Evolutionary conservation across 1,139 yeast genomes (phyloP).

Genomic region (Trichomonascaceae sp.): DNA sequence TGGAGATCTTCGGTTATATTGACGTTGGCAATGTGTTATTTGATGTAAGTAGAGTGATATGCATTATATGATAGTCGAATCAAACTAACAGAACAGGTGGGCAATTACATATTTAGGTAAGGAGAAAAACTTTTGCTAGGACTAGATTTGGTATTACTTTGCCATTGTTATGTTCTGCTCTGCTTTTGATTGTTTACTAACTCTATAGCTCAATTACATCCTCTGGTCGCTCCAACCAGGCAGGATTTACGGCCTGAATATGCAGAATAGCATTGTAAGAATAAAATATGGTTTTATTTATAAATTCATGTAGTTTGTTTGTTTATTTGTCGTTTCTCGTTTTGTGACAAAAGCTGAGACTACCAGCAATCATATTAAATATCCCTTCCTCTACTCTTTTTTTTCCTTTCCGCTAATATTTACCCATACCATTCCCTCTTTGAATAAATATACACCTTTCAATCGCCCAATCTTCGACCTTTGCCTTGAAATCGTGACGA

Average conservation of each 20-base stretch:
- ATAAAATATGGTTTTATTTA: background rate
- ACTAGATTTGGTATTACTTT: background rate
- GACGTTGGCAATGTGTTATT: slow-evolving; percentile 78
- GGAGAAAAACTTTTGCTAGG: slow-evolving; percentile 1
- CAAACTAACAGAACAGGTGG: slow-evolving; percentile 38
- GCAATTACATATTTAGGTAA: slow-evolving; percentile 71
- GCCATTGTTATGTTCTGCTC: background rate
- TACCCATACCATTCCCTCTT: background rate
- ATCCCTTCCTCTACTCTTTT: background rate
- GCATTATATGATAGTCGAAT: background rate
- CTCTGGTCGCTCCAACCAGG: slow-evolving; percentile 66
- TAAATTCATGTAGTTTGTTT: background rate
- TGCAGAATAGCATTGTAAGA: slow-evolving; percentile 28
- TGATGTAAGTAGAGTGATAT: slow-evolving; percentile 47
- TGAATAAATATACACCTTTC: background rate
- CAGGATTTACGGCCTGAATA: slow-evolving; percentile 65
- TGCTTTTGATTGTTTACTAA: slow-evolving; percentile 1
- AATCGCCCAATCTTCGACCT: slow-evolving; percentile 28
- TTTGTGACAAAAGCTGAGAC: background rate
- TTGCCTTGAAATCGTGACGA: slow-evolving; percentile 17
- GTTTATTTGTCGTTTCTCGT: background rate
- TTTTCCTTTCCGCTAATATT: background rate
- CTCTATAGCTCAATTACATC: slow-evolving; percentile 64
- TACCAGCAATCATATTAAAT: no score
- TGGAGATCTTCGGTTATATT: slow-evolving; percentile 88